Base-by-base conservation (phyloP, 164 flowering plant genomes). In the Warburgia ugandensis region DNA sequence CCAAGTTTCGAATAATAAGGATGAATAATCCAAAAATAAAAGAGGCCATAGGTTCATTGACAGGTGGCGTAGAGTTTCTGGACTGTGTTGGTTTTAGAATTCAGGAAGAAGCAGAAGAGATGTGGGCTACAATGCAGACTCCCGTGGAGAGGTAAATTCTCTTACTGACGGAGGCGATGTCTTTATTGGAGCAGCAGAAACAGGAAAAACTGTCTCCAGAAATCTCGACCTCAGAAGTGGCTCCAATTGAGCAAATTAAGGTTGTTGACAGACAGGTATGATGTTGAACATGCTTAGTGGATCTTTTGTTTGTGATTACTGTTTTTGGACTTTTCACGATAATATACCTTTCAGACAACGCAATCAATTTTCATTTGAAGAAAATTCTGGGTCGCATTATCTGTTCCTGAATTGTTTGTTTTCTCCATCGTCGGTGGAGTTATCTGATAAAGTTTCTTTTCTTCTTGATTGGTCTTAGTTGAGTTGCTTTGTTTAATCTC, bases 11-110 rank as follows among this genome's bases (percentile, higher is more conserved):
- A 59, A 81, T 73, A 64, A 65, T 92, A 45, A 61, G 98, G 33
- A 72, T 87, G 84, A 73, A 86, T 43, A 92, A 92, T 67, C 84
- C 91, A 0, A 92, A 85, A 77, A 88, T 92, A 17, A 71, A 71
- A 63, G 95, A 85, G 58, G 87, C 88, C 3, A 31, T 92, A 33
- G 78, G 76, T 41, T 82, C 74, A n/a, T 84, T 74, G 43, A 64
- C 66, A 0, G 95, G 98, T 23, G 91, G 88, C 13, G 64, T 88
- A 44, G 94, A 92, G 75, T 64, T 92, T 68, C 56, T 92, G 68
- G 95, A 88, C 50, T 52, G 65, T 63, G 71, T 85, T 17, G 96
- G 98, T 25, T 92, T 92, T 67, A 69, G 68, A 33, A 68, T 88
- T 19, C 63, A 55, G 51, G 94, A 81, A 58, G 95, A 87, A 47